Evolutionary conservation across 352 stramenopile genomes (phyloP), one percentile per base, ranked within the genome.

Genomic region (Pythium pyrilobum): DNA sequence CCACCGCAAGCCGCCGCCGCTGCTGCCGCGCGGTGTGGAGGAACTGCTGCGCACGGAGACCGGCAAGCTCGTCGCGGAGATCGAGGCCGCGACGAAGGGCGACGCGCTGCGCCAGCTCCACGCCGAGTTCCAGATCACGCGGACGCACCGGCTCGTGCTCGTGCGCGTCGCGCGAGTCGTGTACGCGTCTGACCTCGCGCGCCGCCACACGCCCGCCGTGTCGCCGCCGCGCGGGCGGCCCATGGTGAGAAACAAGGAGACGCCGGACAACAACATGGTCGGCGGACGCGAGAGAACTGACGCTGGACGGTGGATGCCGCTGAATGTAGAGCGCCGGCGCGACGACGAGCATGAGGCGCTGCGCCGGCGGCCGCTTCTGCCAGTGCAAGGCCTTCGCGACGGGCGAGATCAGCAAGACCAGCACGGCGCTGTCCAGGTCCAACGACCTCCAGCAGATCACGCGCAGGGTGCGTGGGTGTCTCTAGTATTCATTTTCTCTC

Each of bases 41-140:
- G 67, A 81, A 42, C 74, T 88, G 38, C 59, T 88, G 31, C 67
- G 74, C 38, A 32, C 34, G 7, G 77, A 86, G 59, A 63, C 80
- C 15, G 47, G 52, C 6, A 72, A 67, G 38, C 52, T 88, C 7
- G 69, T 83, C 2, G 60, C 55, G 2, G 68, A 85, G 29, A 50
- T 86, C 28, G 77, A 88, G 25, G 36, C 47, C 21, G 66, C 52
- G 24, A 76, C 79, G 29, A 32, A 50, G 0, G 72, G n/a, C n/a
- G n/a, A 81, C 25, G 53, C 62, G n/a, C 23, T 86, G n/a, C 62
- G 69, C 15, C 58, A 83, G 21, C 57, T 88, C 20, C 71, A 66
- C 7, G 64, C 64, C 21, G 74, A 88, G 40, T 88, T 83, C 41
- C 74, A 79, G 32, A 66, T 85, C 59, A 83, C 74, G 15, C 66